These are phyloP conservation scores for Begonia loranthoides DNA, from an alignment of 306 rosid genomes.

Conservation along the genomic window DNA sequence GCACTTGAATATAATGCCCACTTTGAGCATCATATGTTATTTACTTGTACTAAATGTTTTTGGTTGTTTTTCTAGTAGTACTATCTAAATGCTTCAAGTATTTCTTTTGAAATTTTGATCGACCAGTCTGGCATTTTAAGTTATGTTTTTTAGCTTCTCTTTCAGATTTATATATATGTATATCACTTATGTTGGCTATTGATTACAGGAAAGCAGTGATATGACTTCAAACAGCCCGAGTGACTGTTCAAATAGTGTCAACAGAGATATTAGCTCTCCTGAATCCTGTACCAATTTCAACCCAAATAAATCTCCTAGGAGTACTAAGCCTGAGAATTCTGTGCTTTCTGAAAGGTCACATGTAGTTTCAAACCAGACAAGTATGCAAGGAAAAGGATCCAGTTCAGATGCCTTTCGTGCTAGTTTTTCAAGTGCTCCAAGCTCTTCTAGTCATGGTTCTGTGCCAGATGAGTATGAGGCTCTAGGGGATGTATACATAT, in stretches of 20 bases:
- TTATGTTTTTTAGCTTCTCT: no score
- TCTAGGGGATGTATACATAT: constrained; percentile 83
- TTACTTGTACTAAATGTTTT: no score
- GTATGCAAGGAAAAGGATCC: constrained; percentile 94
- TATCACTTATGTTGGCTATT: no score
- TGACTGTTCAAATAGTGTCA: constrained; percentile 56
- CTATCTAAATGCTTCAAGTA: no score
- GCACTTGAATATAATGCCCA: no score
- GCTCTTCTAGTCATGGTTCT: constrained; percentile 97
- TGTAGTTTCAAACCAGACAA: constrained; percentile 58
- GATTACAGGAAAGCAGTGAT: constrained; percentile 65
- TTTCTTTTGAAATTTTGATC: no score
- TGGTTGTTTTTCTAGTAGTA: no score
- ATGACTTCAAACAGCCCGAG: constrained; percentile 73
- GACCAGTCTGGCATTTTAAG: no score
- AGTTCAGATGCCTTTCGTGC: constrained; percentile 60
- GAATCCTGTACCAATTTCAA: constrained; percentile 41
- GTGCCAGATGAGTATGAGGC: constrained; percentile 85
- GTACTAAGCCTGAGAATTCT: constrained; percentile 35
- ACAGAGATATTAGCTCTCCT: constrained; percentile 67
- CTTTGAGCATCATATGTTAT: no score
- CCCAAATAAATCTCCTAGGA: constrained; percentile 50
- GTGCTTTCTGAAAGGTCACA: constrained; percentile 54
- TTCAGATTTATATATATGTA: no score
- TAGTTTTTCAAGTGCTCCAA: constrained; percentile 90